Conservation (phyloP, 441 rosid species). For the Pelargonium cotyledonis region DNA sequence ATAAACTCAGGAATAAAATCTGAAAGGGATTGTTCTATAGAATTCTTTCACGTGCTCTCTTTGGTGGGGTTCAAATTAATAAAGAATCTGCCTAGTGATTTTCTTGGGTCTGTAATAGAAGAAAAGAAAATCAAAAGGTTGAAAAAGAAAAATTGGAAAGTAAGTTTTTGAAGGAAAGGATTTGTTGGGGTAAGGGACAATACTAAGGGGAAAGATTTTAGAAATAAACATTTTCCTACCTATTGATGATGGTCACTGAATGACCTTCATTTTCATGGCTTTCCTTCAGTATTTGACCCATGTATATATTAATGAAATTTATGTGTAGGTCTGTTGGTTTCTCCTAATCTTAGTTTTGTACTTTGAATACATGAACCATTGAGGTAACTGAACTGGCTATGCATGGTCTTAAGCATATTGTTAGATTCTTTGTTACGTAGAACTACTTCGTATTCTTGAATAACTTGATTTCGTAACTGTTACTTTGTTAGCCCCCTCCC, state of each 20-base stretch:
- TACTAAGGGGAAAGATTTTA: not conserved
- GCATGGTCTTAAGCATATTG: not conserved
- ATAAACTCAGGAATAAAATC: not conserved
- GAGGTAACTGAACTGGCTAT: not conserved
- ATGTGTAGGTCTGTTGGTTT: not conserved
- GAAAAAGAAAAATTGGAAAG: not conserved
- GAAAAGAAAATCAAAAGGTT: no score
- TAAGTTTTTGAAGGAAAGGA: not conserved
- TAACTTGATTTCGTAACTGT: not conserved
- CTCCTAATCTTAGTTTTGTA: no score
- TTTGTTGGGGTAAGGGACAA: not conserved
- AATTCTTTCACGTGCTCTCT: no score
- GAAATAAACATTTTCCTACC: not conserved
- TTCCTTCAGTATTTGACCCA: conserved; percentile 1
- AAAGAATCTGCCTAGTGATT: no score
- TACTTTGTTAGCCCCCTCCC: not conserved
- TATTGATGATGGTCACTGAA: not conserved
- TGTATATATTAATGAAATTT: not conserved
- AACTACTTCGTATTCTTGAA: not conserved
- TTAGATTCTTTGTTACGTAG: no score
- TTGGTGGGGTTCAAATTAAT: no score
- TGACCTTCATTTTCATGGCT: not conserved
- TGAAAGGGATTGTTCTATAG: not conserved
- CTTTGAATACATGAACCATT: not conserved
- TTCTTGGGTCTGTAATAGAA: no score